Evolutionary conservation across 148 eudicot species (phyloP).

Genomic region (Heliamphora exappendiculata): DNA sequence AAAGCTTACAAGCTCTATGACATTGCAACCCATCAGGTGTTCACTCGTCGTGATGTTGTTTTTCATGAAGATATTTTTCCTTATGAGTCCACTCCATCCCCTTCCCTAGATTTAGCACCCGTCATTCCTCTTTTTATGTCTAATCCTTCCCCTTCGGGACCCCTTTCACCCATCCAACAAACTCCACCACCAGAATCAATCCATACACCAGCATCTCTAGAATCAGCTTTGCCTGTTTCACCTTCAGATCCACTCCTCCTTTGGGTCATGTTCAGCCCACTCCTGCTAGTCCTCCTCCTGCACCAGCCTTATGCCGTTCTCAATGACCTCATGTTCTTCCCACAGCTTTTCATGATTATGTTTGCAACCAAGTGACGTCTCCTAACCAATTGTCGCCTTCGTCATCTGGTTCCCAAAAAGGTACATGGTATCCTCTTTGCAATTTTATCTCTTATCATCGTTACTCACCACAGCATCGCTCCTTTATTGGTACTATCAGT

Average conservation of each 20-base stretch:
- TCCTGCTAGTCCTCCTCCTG: not conserved
- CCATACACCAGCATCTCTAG: not conserved
- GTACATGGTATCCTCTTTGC: not conserved
- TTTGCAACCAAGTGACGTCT: not conserved
- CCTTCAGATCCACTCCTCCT: not conserved
- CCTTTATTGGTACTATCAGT: not conserved
- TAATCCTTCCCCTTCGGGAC: not conserved
- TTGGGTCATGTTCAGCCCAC: not conserved
- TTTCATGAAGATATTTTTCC: not conserved
- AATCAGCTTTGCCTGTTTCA: not conserved
- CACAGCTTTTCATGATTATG: not conserved
- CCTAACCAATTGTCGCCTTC: not conserved
- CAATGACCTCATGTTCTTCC: not conserved
- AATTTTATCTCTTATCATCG: conserved; percentile 1
- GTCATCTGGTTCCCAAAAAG: not conserved
- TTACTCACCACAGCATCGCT: not conserved
- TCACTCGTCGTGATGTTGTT: not conserved
- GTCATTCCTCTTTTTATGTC: not conserved
- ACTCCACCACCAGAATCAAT: not conserved
- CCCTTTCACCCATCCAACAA: not conserved
- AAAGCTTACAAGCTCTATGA: not conserved
- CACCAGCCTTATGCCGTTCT: not conserved
- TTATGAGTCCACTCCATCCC: not conserved
- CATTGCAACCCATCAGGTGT: not conserved
- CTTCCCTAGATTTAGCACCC: not conserved